A percentile compares a stretch with the other conserved stretches of the same genome.
Conservation (phyloP, 257 asterid genomes). For the Henckelia pumila region DNA sequence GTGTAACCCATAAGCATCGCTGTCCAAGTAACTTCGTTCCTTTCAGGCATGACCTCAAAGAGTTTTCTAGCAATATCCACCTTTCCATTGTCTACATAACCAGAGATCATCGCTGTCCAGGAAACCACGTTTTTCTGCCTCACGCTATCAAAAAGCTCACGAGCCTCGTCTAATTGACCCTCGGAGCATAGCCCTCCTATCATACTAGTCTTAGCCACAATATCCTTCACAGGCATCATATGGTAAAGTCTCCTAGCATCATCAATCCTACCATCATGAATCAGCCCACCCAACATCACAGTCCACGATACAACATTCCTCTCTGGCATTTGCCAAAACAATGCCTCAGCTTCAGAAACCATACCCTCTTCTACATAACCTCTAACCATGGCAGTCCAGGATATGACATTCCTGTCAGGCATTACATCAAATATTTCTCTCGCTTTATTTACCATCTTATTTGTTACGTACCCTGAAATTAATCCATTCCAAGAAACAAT, state of each 20-base stretch:
- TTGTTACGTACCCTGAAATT: slow-evolving; percentile 63
- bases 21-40: slow-evolving; percentile 76
- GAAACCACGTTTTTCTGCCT: slow-evolving; percentile 53
- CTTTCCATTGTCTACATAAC: slow-evolving; percentile 60
- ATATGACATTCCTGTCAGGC: slow-evolving; percentile 61
- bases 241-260: slow-evolving; percentile 49
- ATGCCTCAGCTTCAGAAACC: slow-evolving; percentile 43
- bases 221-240: slow-evolving; percentile 66
- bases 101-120: slow-evolving; percentile 75
- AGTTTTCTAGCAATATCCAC: slow-evolving; percentile 66
- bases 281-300: slow-evolving; percentile 63
- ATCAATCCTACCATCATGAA: slow-evolving; percentile 44
- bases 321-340: slow-evolving; percentile 72
- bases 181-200: slow-evolving; percentile 63
- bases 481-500: slow-evolving; percentile 79
- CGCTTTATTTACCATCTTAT: slow-evolving; percentile 63
- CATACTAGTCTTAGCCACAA: slow-evolving; percentile 62
- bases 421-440: slow-evolving; percentile 47
- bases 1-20: slow-evolving; percentile 65
- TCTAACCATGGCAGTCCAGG: slow-evolving; percentile 72
- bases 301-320: slow-evolving; percentile 76
- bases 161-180: slow-evolving; percentile 38
- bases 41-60: slow-evolving; percentile 84
- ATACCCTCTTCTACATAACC: slow-evolving; percentile 63
- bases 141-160: slow-evolving; percentile 59